Evolutionary conservation across 148 eudicot species (phyloP), one percentile per base, ranked within the genome.

Genomic region (Nepenthes mirabilis): DNA sequence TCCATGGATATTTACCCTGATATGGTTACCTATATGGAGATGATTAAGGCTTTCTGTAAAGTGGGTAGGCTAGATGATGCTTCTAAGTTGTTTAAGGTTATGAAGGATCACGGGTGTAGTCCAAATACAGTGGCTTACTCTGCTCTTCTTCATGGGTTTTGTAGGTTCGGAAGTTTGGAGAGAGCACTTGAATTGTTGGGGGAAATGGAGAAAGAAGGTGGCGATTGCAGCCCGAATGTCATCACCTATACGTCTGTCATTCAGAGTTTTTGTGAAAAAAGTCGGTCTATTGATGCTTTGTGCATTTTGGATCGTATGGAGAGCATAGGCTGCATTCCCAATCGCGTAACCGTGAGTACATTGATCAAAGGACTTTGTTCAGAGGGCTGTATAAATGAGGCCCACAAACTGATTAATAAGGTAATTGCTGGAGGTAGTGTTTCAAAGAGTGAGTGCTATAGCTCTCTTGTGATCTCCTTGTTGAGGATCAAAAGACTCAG

Each of bases 11-110:
- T 57, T 5, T 56, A 56, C 34, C 68, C 68, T 14, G 68, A 56
- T 56, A 14, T 65, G 60, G 56, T 65, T 34, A 65, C 68, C 1
- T 65, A 45, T 56, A 14, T 91, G 14, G 80, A 80, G 73, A 88
- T 91, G 67, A 84, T 91, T 36, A 88, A 91, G 72, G 80, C 68
- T 13, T 70, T 88, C 71, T 91, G 98, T 45, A 60, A 65, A 65
- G 74, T 70, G 49, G 94, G 88, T 50, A 85, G 76, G 72, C 83
- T 83, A 34, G 86, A 82, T 52, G 86, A 83, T 33, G 98, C 97
- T 0, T 76, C 76, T 60, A 71, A 68, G 36, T 68, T 88, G 65
- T 87, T 88, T 52, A 82, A 74, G 74, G 67, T 37, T 56, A 82
- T 88, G 88, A 76, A 69, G 56, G 59, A 65, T 60, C 75, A 78